Percentiles rank a stretch among this genome's conserved stretches.
phyloP scores from a whole-genome alignment of 106 monocot genomes.

The Dendrobium chrysotoxum region DNA sequence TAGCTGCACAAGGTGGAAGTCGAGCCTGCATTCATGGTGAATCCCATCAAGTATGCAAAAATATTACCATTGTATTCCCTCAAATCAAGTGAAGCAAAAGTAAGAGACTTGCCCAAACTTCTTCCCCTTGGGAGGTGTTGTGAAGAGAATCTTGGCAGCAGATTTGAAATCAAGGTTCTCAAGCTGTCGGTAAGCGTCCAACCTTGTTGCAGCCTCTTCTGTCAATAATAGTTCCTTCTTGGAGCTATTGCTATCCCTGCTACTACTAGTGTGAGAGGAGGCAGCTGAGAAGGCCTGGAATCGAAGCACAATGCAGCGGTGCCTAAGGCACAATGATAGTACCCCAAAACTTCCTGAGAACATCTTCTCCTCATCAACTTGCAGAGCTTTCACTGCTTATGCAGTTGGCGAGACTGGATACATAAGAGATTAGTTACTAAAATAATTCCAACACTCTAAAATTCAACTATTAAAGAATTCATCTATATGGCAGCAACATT shows the following conservation, averaged over 20 bases:
- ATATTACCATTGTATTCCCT: not conserved
- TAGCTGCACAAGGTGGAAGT: conserved; percentile 83
- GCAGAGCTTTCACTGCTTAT: conserved; percentile 1
- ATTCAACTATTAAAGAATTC: not conserved
- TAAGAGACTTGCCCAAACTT: conserved; percentile 47
- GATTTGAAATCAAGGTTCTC: conserved; percentile 59
- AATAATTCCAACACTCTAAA: not conserved
- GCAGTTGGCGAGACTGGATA: not conserved
- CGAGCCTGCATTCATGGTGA: conserved; percentile 34
- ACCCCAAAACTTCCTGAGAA: not conserved
- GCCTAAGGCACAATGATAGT: not conserved
- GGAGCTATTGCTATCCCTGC: too few species aligned
- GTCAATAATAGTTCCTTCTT: not conserved
- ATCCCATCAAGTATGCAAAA: not conserved
- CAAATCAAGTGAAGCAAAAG: not conserved
- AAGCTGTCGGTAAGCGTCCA: conserved; percentile 44
- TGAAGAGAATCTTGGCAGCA: conserved; percentile 64
- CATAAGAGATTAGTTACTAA: not conserved
- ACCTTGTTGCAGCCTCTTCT: conserved; percentile 16
- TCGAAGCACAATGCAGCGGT: not conserved
- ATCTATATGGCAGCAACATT: not conserved
- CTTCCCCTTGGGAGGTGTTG: conserved; percentile 59
- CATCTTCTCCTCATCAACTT: not conserved
- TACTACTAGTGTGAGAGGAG: not conserved
- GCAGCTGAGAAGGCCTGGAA: not conserved